Evolutionary conservation across 2,329 filamentous ascomycete species (phyloP).

Genomic region (Scleromitrula shiraiana): DNA sequence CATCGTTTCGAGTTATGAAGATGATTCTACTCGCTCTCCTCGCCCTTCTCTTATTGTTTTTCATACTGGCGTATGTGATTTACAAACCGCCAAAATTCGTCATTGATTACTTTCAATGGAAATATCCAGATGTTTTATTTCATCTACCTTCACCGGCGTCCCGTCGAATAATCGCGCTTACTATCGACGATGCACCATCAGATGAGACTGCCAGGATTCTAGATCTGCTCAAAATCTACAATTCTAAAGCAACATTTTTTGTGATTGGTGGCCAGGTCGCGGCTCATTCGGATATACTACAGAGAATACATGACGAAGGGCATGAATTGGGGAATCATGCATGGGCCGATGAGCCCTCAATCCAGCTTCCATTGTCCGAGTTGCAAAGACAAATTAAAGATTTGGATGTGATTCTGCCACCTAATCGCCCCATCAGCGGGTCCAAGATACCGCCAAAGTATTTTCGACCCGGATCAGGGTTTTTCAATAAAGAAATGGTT

Average conservation of each 20-base stretch:
- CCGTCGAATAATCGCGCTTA: slow-evolving; percentile 67
- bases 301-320: slow-evolving; percentile 49
- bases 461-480: slow-evolving; percentile 78
- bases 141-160: slow-evolving; percentile 48
- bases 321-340: slow-evolving; percentile 82
- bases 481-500: slow-evolving; percentile 69
- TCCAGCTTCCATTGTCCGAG: slow-evolving; percentile 47
- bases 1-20: neutral
- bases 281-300: slow-evolving; percentile 45
- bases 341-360: slow-evolving; percentile 76
- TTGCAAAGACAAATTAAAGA: slow-evolving; percentile 55
- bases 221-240: slow-evolving; percentile 54
- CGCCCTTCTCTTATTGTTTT: slow-evolving; percentile 15
- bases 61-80: slow-evolving; percentile 53
- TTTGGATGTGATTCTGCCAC: slow-evolving; percentile 47
- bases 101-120: slow-evolving; percentile 60
- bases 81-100: slow-evolving; percentile 74
- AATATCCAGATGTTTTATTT: slow-evolving; percentile 75
- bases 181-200: slow-evolving; percentile 80
- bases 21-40: slow-evolving; percentile 20
- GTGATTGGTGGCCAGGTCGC: slow-evolving; percentile 72
- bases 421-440: slow-evolving; percentile 39
- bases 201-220: slow-evolving; percentile 63
- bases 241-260: slow-evolving; percentile 77
- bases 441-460: slow-evolving; percentile 40